Conservation (phyloP, 192 early-diverging fungal species). For the Umbelopsis ramanniana region DNA sequence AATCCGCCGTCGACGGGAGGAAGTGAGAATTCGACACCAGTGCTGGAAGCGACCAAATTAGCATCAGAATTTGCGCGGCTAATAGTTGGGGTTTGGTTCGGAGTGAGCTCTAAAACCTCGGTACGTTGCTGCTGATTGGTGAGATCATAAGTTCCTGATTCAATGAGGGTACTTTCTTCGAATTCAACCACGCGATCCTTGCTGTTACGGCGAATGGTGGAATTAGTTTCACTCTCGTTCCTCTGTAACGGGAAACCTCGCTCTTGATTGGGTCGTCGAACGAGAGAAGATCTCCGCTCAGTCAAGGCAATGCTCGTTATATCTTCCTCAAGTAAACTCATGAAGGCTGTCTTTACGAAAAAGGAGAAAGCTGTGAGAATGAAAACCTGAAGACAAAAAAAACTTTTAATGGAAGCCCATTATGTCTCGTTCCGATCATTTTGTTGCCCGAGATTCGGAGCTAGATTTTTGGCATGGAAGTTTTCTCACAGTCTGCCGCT, state of each 20-base stretch:
- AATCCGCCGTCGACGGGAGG: slow-evolving; percentile 27
- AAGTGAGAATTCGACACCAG: slow-evolving; percentile 27
- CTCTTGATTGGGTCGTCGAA: not conserved
- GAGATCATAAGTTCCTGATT: no score
- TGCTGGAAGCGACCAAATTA: slow-evolving; percentile 1
- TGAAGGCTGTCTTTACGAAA: not conserved
- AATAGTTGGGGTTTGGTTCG: not conserved
- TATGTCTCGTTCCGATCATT: no score
- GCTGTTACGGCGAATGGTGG: not conserved
- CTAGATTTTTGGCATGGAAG: no score
- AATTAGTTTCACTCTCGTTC: not conserved
- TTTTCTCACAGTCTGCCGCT: no score
- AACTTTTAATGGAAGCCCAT: no score
- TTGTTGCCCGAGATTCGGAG: no score
- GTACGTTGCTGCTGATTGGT: no score
- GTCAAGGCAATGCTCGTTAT: not conserved
- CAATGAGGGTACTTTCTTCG: not conserved
- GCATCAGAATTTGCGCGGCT: slow-evolving; percentile 3
- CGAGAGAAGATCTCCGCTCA: not conserved
- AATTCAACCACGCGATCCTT: not conserved
- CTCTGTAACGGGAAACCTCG: no score
- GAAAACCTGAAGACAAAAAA: no score
- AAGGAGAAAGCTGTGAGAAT: not conserved
- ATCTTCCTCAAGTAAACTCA: slow-evolving; percentile 8
- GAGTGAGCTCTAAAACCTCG: not conserved